A percentile compares a stretch with the other conserved stretches of the same genome.
These are phyloP conservation scores for Diaporthe humulicola DNA, from an alignment of 2,329 filamentous ascomycete genomes.

Conservation along the genomic window DNA sequence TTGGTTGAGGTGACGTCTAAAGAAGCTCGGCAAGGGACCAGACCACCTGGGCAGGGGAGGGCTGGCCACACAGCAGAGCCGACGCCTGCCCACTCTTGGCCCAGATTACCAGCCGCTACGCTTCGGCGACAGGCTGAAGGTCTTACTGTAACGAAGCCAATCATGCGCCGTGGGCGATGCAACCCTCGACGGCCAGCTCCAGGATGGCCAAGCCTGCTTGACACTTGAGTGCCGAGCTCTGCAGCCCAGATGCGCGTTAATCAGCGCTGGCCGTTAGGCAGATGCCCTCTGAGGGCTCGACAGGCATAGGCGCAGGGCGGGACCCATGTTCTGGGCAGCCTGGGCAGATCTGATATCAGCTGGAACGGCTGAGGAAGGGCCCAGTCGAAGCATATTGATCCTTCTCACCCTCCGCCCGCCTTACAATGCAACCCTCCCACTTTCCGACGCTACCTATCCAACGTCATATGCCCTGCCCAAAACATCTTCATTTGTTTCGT, in stretches of 20 bases:
- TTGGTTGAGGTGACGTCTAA: constrained; percentile 28
- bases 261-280: neutral
- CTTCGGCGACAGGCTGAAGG: neutral
- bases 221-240: constrained; percentile 3
- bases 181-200: neutral
- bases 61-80: constrained; percentile 1
- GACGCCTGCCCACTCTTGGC: neutral
- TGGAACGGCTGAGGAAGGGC: neutral
- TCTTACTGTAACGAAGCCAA: neutral
- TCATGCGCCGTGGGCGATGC: neutral
- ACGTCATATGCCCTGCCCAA: neutral
- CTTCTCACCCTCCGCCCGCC: neutral
- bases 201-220: neutral
- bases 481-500: neutral
- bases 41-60: neutral
- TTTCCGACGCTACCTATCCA: constrained; percentile 7
- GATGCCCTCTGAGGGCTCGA: neutral
- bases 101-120: neutral
- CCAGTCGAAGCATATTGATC: constrained; percentile 12
- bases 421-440: constrained; percentile 24
- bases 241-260: constrained; percentile 15
- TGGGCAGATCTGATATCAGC: constrained; percentile 21
- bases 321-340: neutral
- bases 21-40: constrained; percentile 29
- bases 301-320: neutral